phyloP scores from a whole-genome alignment of 1,139 yeast genomes.

The Yamadazyma triangularis region DNA sequence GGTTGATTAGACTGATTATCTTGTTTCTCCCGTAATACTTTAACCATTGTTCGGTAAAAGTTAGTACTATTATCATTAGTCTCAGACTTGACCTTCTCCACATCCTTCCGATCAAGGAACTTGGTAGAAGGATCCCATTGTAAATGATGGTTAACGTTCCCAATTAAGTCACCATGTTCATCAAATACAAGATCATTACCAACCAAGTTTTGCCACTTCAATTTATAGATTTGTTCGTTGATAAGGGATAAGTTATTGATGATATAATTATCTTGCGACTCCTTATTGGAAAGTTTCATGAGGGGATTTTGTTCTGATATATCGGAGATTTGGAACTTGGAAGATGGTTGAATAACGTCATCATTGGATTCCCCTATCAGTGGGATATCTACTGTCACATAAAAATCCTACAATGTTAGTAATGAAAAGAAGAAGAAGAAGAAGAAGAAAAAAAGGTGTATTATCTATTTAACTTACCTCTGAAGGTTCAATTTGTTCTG shows the following conservation, averaged over 20 bases:
- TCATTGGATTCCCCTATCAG: conserved; percentile 19
- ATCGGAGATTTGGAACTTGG: conserved; percentile 39
- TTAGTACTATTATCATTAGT: conserved; percentile 3
- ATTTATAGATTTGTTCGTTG: conserved; percentile 56
- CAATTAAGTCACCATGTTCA: conserved; percentile 52
- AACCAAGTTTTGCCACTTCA: conserved; percentile 71
- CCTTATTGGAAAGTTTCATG: conserved; percentile 31
- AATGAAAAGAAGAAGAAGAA: conserved; percentile 1
- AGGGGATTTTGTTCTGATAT: conserved; percentile 31
- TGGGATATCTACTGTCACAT: conserved; percentile 41
- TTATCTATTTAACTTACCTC: conserved; percentile 29
- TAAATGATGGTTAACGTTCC: conserved; percentile 39
- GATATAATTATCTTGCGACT: conserved; percentile 9
- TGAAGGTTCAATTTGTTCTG: conserved; percentile 20
- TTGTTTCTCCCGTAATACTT: not conserved
- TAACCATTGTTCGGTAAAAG: conserved; percentile 3
- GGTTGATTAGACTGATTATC: not conserved
- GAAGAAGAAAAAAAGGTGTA: conserved; percentile 1
- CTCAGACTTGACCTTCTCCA: conserved; percentile 6
- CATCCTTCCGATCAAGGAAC: conserved; percentile 14
- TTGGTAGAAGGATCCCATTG: conserved; percentile 26
- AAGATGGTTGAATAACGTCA: conserved; percentile 34
- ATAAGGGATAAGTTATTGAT: conserved; percentile 29
- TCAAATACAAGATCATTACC: conserved; percentile 77
- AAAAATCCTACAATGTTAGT: conserved; percentile 34